Conservation (phyloP, 2,329 filamentous ascomycete species). For the Cryphonectria naterciae region DNA sequence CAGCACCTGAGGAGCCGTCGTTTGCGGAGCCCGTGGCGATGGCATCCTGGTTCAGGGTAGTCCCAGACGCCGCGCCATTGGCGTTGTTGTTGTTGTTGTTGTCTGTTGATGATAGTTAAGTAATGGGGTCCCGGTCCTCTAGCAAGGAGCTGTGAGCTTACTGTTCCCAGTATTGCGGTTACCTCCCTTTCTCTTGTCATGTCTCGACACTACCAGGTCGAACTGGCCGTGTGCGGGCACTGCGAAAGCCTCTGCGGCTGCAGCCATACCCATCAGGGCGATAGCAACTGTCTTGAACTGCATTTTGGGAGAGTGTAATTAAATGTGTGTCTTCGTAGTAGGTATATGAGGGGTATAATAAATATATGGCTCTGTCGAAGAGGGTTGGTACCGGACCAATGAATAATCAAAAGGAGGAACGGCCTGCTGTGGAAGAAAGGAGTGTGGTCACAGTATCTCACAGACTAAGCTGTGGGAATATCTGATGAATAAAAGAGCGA, state of each 20-base stretch:
- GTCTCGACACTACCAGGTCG: slow-evolving; percentile 44
- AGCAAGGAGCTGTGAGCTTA: not conserved
- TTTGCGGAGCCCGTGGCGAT: slow-evolving; percentile 35
- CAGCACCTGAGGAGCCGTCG: slow-evolving; percentile 28
- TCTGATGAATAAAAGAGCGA: slow-evolving; percentile 20
- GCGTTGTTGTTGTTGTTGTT: slow-evolving; percentile 30
- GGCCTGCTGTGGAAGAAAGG: slow-evolving; percentile 23
- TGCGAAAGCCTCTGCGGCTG: slow-evolving; percentile 50
- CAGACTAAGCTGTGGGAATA: slow-evolving; percentile 14
- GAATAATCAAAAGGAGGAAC: not conserved
- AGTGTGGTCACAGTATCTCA: slow-evolving; percentile 22
- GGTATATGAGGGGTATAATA: not conserved
- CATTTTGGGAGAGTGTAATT: slow-evolving; percentile 46
- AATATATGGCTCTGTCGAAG: slow-evolving; percentile 21
- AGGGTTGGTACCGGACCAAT: slow-evolving; percentile 27
- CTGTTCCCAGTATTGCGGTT: not conserved
- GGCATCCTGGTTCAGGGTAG: slow-evolving; percentile 44
- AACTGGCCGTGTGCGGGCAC: slow-evolving; percentile 43
- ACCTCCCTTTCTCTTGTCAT: slow-evolving; percentile 34
- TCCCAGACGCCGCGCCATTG: slow-evolving; percentile 34
- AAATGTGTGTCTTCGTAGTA: not conserved
- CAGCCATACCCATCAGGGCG: slow-evolving; percentile 53
- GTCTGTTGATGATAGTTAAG: slow-evolving; percentile 12
- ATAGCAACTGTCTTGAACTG: slow-evolving; percentile 55
- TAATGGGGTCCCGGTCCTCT: not conserved